Base-by-base conservation (phyloP, 169 alveolate genomes). In the Cryptosporidium tyzzeri region DNA sequence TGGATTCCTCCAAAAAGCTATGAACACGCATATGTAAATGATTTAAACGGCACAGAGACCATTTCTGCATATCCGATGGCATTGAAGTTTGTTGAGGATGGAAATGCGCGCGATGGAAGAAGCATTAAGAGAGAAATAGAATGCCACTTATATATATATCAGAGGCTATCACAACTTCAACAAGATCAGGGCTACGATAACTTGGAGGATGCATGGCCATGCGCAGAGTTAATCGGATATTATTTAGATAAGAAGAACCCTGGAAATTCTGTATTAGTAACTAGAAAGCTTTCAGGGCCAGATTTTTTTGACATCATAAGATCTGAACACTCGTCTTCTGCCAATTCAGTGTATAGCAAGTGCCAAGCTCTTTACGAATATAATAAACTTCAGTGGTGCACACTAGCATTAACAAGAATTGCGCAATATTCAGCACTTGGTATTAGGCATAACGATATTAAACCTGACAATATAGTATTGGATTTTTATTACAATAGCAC, bases 51-150 rank as follows among this genome's bases (percentile, higher is more conserved):
- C 23, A 12, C 44, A 18, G 68, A 33, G 16, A 58, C 70, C 5
- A 67, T 80, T n/a, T 29, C 59, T 44, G 94, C 95, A 3, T 93
- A 92, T 69, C 95, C 96, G 29, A 96, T 93, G 69, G 97, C 97
- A 16, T 84, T 94, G 31, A 94, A 94, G 65, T 94, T 94, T 71
- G 97, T 94, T 45, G 97, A 94, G 71, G 97, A 94, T 87, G 86
- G 93, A 58, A 94, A 94, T 86, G 62, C 92, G 31, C 93, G 96
- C 2, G 97, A 94, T 80, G 97, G 97, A 35, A 85, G 97, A 41
- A 93, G 96, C 85, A 93, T 94, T 31, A 94, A 94, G 92, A 91
- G 97, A 18, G 97, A 94, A 80, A 94, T 94, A 44, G 97, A 95
- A 62, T 94, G 97, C 75, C 97, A 94, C 71, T 84, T 94, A 80